Conservation (phyloP, 306 rosid genomes). For the Pyrus bretschneideri region DNA sequence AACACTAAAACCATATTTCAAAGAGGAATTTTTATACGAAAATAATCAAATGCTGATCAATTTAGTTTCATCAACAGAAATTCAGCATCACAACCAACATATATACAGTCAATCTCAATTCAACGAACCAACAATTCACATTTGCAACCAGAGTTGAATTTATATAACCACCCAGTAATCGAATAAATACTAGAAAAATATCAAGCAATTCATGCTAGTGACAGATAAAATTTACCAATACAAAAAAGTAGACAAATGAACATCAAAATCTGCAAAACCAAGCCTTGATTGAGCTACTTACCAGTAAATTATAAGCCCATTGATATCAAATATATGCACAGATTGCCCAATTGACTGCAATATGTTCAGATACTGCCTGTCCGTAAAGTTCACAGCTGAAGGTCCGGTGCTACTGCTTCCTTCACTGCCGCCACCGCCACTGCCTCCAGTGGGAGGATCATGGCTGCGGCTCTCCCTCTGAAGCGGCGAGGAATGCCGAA, state of each 20-base stretch:
- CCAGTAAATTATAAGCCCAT: conserved; percentile 68
- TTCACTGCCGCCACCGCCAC: conserved; percentile 8
- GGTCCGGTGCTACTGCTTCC: conserved; percentile 33
- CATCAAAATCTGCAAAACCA: neutral
- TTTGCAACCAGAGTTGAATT: conserved; percentile 3
- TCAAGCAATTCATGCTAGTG: neutral
- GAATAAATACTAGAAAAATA: neutral
- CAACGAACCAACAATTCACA: conserved; percentile 3
- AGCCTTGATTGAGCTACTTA: conserved; percentile 9
- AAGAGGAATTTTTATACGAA: neutral
- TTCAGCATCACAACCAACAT: neutral
- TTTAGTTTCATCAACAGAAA: conserved; percentile 8
- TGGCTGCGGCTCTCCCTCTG: conserved; percentile 71
- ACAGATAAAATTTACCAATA: neutral
- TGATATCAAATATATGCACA: conserved; percentile 79
- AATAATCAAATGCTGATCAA: neutral
- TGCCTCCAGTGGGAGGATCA: conserved; percentile 31
- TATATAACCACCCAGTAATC: neutral
- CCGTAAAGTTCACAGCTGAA: conserved; percentile 61
- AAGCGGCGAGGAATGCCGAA: conserved; percentile 80
- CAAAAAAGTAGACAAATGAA: neutral
- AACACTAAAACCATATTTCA: neutral
- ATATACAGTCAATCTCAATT: conserved; percentile 3
- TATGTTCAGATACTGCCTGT: conserved; percentile 70
- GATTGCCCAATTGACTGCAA: conserved; percentile 96